These are phyloP conservation scores for Zoysia japonica DNA, from an alignment of 176 grass and related monocot genomes.

Conservation along the genomic window DNA sequence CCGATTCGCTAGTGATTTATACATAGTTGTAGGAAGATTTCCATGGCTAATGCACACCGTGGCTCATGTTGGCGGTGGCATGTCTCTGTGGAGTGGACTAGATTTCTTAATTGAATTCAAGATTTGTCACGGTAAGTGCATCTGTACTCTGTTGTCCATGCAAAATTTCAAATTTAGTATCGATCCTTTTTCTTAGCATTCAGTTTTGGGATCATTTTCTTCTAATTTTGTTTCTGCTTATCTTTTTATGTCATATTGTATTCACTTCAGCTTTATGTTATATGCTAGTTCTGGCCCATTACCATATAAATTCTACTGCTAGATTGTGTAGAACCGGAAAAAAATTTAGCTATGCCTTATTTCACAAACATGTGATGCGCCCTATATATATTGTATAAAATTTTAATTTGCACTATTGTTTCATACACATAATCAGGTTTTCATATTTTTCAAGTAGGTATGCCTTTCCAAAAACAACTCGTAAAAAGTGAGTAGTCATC, in stretches of 20 bases:
- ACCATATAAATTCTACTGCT: background rate
- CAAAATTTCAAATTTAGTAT: background rate
- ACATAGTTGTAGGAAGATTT: background rate
- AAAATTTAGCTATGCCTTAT: background rate
- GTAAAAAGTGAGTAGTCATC: background rate
- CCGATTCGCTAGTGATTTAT: conserved; percentile 8
- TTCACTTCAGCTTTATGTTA: background rate
- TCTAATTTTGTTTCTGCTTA: background rate
- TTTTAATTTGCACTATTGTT: background rate
- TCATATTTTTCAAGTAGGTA: background rate
- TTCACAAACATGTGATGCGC: background rate
- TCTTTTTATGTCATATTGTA: background rate
- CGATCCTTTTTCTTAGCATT: background rate
- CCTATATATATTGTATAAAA: background rate
- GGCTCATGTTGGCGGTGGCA: background rate
- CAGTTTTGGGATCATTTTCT: conserved; percentile 1
- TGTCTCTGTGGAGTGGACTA: background rate
- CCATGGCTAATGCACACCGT: background rate
- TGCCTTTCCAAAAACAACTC: background rate
- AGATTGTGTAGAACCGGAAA: background rate
- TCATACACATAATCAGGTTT: background rate
- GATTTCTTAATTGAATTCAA: background rate
- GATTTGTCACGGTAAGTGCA: background rate
- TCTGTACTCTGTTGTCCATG: too few species aligned
- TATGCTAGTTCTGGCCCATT: background rate